phyloP scores from a whole-genome alignment of 768 basidiomycete species.

The Leccinellum luteum region DNA sequence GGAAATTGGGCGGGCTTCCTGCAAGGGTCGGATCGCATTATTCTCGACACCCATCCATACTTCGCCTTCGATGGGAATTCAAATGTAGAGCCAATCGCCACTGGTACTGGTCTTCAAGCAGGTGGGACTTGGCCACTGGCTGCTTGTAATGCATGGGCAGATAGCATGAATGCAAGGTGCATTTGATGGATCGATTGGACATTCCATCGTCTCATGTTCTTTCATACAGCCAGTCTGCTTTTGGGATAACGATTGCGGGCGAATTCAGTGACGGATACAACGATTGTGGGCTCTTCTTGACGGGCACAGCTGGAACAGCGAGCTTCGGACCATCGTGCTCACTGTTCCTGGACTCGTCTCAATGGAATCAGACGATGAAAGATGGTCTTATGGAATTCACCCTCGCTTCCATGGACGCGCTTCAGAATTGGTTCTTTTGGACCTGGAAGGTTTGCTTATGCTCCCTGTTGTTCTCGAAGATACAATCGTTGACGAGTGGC shows the following conservation, averaged over 20 bases:
- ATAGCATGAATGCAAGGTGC: constrained; percentile 46
- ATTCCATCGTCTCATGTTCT: background rate
- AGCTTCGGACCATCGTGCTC: constrained; percentile 36
- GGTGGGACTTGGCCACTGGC: constrained; percentile 46
- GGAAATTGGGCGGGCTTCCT: constrained; percentile 48
- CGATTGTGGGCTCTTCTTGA: constrained; percentile 57
- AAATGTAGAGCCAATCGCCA: constrained; percentile 33
- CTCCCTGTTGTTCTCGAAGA: background rate
- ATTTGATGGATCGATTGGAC: background rate
- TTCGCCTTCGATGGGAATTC: constrained; percentile 52
- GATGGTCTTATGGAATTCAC: constrained; percentile 50
- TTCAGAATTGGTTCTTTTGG: constrained; percentile 74
- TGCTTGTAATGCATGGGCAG: constrained; percentile 62
- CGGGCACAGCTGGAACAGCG: constrained; percentile 29
- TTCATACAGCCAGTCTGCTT: constrained; percentile 41
- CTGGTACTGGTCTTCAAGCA: constrained; percentile 29
- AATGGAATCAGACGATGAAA: constrained; percentile 52
- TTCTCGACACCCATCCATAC: constrained; percentile 70
- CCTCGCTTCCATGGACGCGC: constrained; percentile 61
- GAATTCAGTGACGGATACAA: constrained; percentile 74
- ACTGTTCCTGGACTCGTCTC: constrained; percentile 47
- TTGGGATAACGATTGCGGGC: constrained; percentile 72
- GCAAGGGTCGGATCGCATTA: constrained; percentile 55
- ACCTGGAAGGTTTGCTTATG: constrained; percentile 59
- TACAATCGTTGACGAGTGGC: background rate